Base-by-base conservation (phyloP, 2,329 filamentous ascomycete species). In the Xylogone sp. region DNA sequence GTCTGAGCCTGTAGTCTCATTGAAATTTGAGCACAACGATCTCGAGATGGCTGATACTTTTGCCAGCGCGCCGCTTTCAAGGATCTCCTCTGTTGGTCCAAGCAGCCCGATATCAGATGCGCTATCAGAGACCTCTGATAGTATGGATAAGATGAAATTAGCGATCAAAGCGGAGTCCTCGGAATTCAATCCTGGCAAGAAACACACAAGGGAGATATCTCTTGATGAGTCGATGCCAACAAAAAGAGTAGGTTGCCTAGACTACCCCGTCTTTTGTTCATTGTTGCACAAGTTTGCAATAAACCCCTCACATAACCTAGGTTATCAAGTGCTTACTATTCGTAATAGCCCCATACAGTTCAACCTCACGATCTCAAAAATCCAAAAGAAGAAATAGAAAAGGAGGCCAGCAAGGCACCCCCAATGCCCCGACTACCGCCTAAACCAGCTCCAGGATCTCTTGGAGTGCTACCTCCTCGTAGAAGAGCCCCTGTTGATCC, bases 401-500 rank as follows among this genome's bases (percentile, higher is more conserved):
- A 39, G 34, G 34, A 39, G 34, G n/a, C 34, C 10, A 39, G 13
- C 13, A 39, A 5, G n/a, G 34, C 8, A 39, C 48, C 45, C 34
- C 9, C 50, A 31, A 39, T 46, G 29, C n/a, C 48, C 21, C 20
- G 45, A 39, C 45, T 53, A 49, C 59, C 55, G 16, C 48, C 50
- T 19, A 53, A 53, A 24, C 51, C 50, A 6, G n/a, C 34, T 16
- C 34, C 34, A 5, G 34, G 34, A 5, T 54, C 54, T 48, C 50
- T 52, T 49, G 58, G 58, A 29, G 46, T 59, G 2, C 18, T 52
- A 24, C 56, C 57, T 44, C 61, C 59, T 43, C 52, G 59, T 12
- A 58, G 53, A 34, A 59, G 54, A 49, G 46, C 54, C 39, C 51
- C 58, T 18, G 57, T 51, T 10, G 61, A 63, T 50, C 61, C 61